These are phyloP conservation scores for Lipomyces kockii DNA, from an alignment of 805 yeast genomes.

Conservation along the genomic window DNA sequence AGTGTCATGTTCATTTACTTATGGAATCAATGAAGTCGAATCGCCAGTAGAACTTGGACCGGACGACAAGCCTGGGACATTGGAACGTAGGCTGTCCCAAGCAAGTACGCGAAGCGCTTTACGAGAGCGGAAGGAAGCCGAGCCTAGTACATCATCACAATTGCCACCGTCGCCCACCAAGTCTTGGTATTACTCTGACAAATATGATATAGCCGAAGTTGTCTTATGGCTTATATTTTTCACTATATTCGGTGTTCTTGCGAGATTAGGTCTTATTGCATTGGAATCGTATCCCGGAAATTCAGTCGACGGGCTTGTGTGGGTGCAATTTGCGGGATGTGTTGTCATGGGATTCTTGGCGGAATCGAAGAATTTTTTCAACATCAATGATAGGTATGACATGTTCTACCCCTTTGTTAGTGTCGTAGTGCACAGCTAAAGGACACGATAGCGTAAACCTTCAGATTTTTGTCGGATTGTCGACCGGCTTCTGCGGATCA, in stretches of 20 bases:
- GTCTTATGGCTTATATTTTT: conserved; percentile 33
- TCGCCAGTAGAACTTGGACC: background rate
- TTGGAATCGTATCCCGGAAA: conserved; percentile 36
- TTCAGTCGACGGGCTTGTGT: conserved; percentile 25
- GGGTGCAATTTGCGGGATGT: conserved; percentile 41
- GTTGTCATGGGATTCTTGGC: conserved; percentile 37
- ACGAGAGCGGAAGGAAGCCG: background rate
- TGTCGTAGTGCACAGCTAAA: background rate
- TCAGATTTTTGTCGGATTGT: conserved; percentile 34
- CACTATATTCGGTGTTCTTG: conserved; percentile 38
- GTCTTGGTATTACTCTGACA: background rate
- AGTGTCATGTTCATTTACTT: background rate
- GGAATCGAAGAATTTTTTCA: conserved; percentile 26
- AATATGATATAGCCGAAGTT: conserved; percentile 15
- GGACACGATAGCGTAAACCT: conserved; percentile 6
- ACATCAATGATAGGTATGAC: conserved; percentile 11
- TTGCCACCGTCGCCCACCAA: background rate
- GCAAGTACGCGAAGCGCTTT: background rate
- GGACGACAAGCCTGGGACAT: background rate
- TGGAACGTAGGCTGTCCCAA: conserved; percentile 1
- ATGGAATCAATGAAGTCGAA: conserved; percentile 11
- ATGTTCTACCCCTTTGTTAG: background rate
- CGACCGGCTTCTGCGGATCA: conserved; percentile 42
- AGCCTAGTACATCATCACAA: background rate
- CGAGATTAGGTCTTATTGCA: conserved; percentile 37